These are phyloP conservation scores for Pseudotsuga menziesii DNA, from an alignment of 75 land plant genomes.

Conservation along the genomic window DNA sequence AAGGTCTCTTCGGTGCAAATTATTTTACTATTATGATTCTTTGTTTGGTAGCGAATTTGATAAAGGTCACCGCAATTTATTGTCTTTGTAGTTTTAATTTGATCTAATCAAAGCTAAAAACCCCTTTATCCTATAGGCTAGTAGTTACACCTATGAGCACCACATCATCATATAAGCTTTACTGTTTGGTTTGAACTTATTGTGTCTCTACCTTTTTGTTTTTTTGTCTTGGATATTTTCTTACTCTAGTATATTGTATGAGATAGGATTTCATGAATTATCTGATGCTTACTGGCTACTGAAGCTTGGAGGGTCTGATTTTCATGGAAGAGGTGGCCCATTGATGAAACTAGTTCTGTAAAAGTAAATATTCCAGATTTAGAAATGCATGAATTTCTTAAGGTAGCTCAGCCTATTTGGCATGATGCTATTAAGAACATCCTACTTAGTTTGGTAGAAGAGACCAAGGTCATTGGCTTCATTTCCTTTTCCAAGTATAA, in stretches of 20 bases:
- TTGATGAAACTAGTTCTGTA: conserved; percentile 69
- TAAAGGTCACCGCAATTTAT: neutral
- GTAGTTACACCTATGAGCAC: no score
- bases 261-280: conserved; percentile 59
- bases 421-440: conserved; percentile 46
- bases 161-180: no score
- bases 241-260: conserved; percentile 1
- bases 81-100: neutral
- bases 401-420: conserved; percentile 79
- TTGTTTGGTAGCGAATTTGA: neutral
- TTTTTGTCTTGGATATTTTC: conserved; percentile 2
- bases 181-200: neutral
- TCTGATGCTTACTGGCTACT: conserved; percentile 62
- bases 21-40: neutral
- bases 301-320: conserved; percentile 97
- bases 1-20: neutral
- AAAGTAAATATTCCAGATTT: conserved; percentile 54
- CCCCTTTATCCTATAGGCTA: no score
- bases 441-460: conserved; percentile 44
- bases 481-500: conserved; percentile 7
- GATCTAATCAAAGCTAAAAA: neutral
- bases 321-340: conserved; percentile 73
- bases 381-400: conserved; percentile 58
- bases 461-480: conserved; percentile 17
- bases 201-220: neutral